Base-by-base conservation (phyloP, 805 yeast genomes). In the Saccharomyces mikatae region DNA sequence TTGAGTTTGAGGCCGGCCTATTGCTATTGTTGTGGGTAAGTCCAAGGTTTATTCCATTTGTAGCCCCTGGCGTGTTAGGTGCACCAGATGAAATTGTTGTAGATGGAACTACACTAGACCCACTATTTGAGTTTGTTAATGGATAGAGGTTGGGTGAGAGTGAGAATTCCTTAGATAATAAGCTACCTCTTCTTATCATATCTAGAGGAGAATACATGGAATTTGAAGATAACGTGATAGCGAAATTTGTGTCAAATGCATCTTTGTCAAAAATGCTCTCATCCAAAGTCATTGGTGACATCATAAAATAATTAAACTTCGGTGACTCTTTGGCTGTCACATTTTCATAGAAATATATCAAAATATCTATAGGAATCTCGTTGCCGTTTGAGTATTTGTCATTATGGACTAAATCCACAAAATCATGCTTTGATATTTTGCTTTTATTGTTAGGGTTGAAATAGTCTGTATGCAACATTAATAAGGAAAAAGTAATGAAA, bases 391-490 rank as follows among this genome's bases (percentile, higher is more conserved):
- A 64, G 21, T 62, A 60, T 3, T 54, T 54, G 56, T 72, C 75
- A 41, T 66, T 66, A 46, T 69, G 67, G 3, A 76, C 67, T 49
- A 80, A 80, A 47, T 76, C 75, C 14, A 83, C 74, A 62, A 82
- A 87, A 58, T 86, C 90, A 3, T 73, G 67, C 61, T 78, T 82
- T 9, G 82, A 69, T 87, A 87, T 85, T 65, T 87, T 87, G 53
- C 72, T 76, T 61, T 79, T 82, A 68, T 86, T 86, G 64, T 79
- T 82, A 21, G 77, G 76, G 68, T 86, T 87, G 71, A 83, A 87
- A 55, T 74, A 78, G 63, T 86, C 94, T 0, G 94, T 87, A 63
- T 87, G 92, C 31, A 87, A 70, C 76, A 87, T 82, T 48, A 87
- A 74, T 46, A 87, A 66, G 2, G 89, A 82, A 62, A 83, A 87